These are phyloP conservation scores for Gnomoniopsis sp. DNA, from an alignment of 2,329 filamentous ascomycete genomes.

Conservation along the genomic window DNA sequence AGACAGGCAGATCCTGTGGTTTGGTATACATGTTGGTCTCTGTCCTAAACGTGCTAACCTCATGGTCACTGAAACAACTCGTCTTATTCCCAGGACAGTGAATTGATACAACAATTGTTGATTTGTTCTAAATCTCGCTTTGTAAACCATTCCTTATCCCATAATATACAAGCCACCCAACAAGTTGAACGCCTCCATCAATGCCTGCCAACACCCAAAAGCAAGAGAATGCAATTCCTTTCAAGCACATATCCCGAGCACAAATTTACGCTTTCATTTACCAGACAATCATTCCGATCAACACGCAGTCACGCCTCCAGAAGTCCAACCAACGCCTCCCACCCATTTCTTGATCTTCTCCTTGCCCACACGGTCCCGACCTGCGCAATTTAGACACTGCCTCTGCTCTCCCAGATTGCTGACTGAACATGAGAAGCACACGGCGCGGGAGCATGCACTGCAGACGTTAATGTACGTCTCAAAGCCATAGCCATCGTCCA, in stretches of 20 bases:
- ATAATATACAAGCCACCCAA: background rate
- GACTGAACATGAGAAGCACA: constrained; percentile 58
- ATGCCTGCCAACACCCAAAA: background rate
- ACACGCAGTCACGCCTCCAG: constrained; percentile 17
- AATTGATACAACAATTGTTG: no score
- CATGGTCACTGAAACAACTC: no score
- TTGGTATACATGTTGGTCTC: no score
- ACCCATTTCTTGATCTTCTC: constrained; percentile 22
- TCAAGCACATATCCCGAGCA: no score
- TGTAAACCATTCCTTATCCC: background rate
- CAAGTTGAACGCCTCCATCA: background rate
- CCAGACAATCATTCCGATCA: constrained; percentile 18
- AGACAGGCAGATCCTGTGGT: no score
- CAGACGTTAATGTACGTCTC: constrained; percentile 35
- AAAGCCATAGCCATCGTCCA: constrained; percentile 35
- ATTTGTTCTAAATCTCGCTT: background rate
- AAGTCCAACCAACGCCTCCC: constrained; percentile 10
- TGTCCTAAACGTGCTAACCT: no score
- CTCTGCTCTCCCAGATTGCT: constrained; percentile 54
- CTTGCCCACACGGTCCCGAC: constrained; percentile 19
- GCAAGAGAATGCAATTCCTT: background rate
- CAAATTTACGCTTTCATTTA: background rate
- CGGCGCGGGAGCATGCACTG: constrained; percentile 48
- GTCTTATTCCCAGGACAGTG: no score
- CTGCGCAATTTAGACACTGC: constrained; percentile 51